A percentile compares a stretch with the other conserved stretches of the same genome.
Evolutionary conservation across 2,329 filamentous ascomycete genomes (phyloP).

Genomic region (Penicillium sp.): DNA sequence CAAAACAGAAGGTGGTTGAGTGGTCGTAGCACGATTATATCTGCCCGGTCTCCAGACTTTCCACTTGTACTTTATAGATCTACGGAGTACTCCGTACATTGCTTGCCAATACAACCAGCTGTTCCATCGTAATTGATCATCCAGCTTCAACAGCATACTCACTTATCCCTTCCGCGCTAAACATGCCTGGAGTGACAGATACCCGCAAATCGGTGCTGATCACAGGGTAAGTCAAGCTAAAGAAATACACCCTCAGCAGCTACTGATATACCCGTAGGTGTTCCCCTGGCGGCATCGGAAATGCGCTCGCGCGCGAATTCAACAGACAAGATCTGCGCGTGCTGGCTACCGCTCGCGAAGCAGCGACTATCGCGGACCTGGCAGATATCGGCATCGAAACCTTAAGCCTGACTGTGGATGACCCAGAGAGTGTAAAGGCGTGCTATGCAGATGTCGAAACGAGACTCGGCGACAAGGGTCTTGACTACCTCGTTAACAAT

Average conservation of each 20-base stretch:
- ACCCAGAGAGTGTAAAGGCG: conserved; percentile 46
- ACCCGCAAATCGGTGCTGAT: conserved; percentile 41
- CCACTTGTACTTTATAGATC: not conserved
- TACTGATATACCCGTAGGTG: conserved; percentile 23
- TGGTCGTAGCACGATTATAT: too few relatives aligned
- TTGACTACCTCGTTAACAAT: conserved; percentile 60
- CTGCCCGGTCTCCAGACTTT: not conserved
- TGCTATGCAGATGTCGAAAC: conserved; percentile 48
- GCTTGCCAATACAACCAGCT: not conserved
- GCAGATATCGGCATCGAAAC: conserved; percentile 52
- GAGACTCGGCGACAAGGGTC: conserved; percentile 46
- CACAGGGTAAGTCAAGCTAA: conserved; percentile 38
- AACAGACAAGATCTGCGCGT: conserved; percentile 52
- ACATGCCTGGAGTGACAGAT: conserved; percentile 29
- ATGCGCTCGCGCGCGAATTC: conserved; percentile 57
- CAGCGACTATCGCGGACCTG: conserved; percentile 48
- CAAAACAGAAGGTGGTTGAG: too few relatives aligned
- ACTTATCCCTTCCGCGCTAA: not conserved
- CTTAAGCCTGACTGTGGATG: conserved; percentile 53
- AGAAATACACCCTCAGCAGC: not conserved
- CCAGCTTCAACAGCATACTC: too few relatives aligned
- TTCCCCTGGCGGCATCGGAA: conserved; percentile 55
- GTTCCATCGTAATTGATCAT: not conserved
- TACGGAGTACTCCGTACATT: not conserved
- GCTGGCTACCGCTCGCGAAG: conserved; percentile 56